phyloP scores from a whole-genome alignment of 331 rosid species.

The Erythrophleum ivorense region DNA sequence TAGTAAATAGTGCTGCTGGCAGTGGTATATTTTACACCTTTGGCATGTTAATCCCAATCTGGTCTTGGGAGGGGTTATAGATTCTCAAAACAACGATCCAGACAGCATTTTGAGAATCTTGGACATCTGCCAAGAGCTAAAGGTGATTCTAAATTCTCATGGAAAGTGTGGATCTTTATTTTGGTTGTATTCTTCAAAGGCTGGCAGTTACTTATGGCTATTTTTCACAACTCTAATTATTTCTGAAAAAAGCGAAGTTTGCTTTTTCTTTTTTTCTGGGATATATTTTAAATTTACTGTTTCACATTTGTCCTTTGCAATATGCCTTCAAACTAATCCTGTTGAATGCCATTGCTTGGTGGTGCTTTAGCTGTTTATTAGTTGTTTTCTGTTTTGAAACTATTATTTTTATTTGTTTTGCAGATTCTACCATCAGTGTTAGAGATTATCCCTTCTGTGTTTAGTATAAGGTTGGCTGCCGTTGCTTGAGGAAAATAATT shows the following conservation, averaged over 20 bases:
- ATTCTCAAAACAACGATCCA: constrained; percentile 54
- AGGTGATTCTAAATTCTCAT: constrained; percentile 52
- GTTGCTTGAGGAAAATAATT: constrained; percentile 80
- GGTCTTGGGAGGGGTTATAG: constrained; percentile 79
- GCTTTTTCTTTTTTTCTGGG: too few species aligned
- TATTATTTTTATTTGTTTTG: constrained; percentile 29
- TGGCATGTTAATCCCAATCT: constrained; percentile 81
- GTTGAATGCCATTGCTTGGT: too few species aligned
- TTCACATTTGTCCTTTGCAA: too few species aligned
- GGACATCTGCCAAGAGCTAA: constrained; percentile 85
- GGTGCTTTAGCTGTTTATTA: too few species aligned
- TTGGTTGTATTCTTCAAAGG: background rate
- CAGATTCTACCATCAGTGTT: constrained; percentile 76
- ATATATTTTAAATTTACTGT: too few species aligned
- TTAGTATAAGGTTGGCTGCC: constrained; percentile 82
- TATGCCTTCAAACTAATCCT: too few species aligned
- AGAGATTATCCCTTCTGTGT: constrained; percentile 75
- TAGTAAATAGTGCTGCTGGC: constrained; percentile 60
- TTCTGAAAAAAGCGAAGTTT: too few species aligned
- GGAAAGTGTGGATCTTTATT: constrained; percentile 34
- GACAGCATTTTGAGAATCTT: constrained; percentile 64
- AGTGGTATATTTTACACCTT: constrained; percentile 72
- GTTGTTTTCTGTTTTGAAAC: too few species aligned
- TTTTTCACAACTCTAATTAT: too few species aligned
- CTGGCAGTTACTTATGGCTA: too few species aligned